A percentile compares a stretch with the other conserved stretches of the same genome.
Evolutionary conservation across 164 flowering plant species (phyloP).

Genomic region (Stephania cephalantha): DNA sequence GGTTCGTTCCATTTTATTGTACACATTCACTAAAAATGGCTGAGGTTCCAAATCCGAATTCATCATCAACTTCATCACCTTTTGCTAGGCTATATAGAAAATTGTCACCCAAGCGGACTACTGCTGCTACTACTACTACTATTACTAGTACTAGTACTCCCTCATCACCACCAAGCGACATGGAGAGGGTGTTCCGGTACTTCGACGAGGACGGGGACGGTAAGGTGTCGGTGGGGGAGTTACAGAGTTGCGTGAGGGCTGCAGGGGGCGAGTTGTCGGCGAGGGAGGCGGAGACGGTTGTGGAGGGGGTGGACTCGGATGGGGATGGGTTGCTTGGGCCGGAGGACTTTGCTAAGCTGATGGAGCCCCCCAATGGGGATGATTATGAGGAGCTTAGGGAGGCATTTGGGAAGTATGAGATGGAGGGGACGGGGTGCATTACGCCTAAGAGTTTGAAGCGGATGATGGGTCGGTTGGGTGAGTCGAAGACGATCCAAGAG

Average conservation of each 20-base stretch:
- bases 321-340: conserved; percentile 44
- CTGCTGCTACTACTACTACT: not conserved
- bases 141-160: too few species aligned
- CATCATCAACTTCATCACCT: not conserved
- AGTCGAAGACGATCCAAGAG: conserved; percentile 20
- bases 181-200: conserved; percentile 26
- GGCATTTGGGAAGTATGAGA: conserved; percentile 48
- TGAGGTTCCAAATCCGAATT: not conserved
- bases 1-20: not conserved
- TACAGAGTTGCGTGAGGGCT: conserved; percentile 21
- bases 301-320: conserved; percentile 35
- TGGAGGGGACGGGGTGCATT: conserved; percentile 39
- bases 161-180: not conserved
- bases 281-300: conserved; percentile 33
- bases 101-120: not conserved
- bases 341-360: conserved; percentile 37
- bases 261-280: conserved; percentile 29
- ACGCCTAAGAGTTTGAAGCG: conserved; percentile 38
- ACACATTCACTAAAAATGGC: not conserved
- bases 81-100: not conserved
- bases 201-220: conserved; percentile 48
- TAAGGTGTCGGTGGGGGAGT: conserved; percentile 41
- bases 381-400: conserved; percentile 32
- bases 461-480: conserved; percentile 38
- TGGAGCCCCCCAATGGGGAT: conserved; percentile 27